A percentile compares a stretch with the other conserved stretches of the same genome.
Conservation (phyloP, 1,284 basidiomycete genomes). For the Leccinum variabile region DNA sequence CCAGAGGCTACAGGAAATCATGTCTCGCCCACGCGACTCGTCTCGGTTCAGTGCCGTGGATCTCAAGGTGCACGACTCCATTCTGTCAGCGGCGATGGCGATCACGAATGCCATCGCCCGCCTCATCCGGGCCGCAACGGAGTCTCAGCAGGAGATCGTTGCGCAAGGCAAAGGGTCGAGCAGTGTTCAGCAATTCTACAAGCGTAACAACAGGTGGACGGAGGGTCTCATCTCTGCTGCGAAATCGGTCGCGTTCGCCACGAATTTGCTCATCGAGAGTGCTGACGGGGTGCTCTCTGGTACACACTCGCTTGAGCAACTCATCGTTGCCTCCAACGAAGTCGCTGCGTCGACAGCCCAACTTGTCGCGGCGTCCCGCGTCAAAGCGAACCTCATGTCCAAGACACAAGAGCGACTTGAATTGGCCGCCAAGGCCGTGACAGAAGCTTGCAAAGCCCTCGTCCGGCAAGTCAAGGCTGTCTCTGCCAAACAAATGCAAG, state of each 20-base stretch:
- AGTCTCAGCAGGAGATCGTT: slow-evolving; percentile 98
- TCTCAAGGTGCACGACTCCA: slow-evolving; percentile 97
- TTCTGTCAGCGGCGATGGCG: slow-evolving; percentile 88
- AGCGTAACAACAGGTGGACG: slow-evolving; percentile 99
- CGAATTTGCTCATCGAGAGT: slow-evolving; percentile 94
- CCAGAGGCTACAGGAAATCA: slow-evolving; percentile 84
- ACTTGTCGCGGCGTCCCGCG: slow-evolving; percentile 96
- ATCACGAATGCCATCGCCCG: slow-evolving; percentile 95
- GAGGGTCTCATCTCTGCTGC: slow-evolving; percentile 98
- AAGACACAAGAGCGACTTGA: slow-evolving; percentile 97
- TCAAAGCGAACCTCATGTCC: slow-evolving; percentile 98
- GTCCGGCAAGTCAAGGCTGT: slow-evolving; percentile 97
- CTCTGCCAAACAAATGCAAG: slow-evolving; percentile 78
- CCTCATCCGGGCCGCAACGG: slow-evolving; percentile 94
- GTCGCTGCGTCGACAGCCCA: slow-evolving; percentile 97
- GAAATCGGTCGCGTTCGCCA: slow-evolving; percentile 96
- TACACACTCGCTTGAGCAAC: slow-evolving; percentile 95
- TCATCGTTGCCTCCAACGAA: slow-evolving; percentile 99
- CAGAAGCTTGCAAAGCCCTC: slow-evolving; percentile 96
- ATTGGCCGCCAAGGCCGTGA: slow-evolving; percentile 95
- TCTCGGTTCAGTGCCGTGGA: slow-evolving; percentile 87
- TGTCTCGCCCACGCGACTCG: slow-evolving; percentile 85
- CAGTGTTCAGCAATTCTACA: slow-evolving; percentile 96
- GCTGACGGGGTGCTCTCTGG: slow-evolving; percentile 98
- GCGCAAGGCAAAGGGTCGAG: slow-evolving; percentile 91